Evolutionary conservation across 2,329 filamentous ascomycete genomes (phyloP).

Genomic region (Aspergillus fijiensis): DNA sequence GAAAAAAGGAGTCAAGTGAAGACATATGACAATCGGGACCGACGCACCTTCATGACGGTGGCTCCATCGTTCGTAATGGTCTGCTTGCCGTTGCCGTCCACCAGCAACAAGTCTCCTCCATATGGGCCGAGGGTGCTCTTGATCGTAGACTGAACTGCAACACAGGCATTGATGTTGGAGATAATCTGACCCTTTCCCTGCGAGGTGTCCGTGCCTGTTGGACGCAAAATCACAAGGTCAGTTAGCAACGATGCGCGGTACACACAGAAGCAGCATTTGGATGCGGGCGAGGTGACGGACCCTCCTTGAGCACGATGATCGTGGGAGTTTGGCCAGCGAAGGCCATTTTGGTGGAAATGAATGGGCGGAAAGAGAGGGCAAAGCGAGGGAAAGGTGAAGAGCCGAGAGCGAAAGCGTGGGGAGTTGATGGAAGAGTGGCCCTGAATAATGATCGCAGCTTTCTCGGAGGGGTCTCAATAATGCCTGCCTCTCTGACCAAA

Average conservation of each 20-base stretch:
- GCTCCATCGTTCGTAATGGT: slow-evolving; percentile 99
- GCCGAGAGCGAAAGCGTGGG: slow-evolving; percentile 8
- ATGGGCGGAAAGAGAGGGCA: slow-evolving; percentile 19
- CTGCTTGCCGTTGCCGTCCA: slow-evolving; percentile 91
- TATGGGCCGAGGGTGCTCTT: slow-evolving; percentile 95
- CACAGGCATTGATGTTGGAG: slow-evolving; percentile 97
- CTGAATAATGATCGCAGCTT: slow-evolving; percentile 24
- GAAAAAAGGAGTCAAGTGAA: background rate
- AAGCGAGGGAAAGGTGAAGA: slow-evolving; percentile 8
- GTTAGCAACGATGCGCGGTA: slow-evolving; percentile 26
- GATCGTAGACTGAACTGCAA: slow-evolving; percentile 93
- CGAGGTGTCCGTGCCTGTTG: slow-evolving; percentile 86
- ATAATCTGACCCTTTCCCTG: slow-evolving; percentile 96
- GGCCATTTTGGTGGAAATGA: slow-evolving; percentile 64
- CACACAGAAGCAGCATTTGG: slow-evolving; percentile 19
- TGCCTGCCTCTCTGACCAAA: slow-evolving; percentile 37
- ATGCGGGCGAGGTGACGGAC: slow-evolving; percentile 55
- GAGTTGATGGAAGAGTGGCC: slow-evolving; percentile 28
- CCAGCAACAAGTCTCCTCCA: slow-evolving; percentile 92
- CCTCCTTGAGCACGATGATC: slow-evolving; percentile 97
- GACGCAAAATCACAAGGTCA: slow-evolving; percentile 15
- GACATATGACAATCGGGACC: background rate
- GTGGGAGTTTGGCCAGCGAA: slow-evolving; percentile 97
- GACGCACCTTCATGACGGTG: slow-evolving; percentile 93
- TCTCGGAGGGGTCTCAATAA: slow-evolving; percentile 29